Evolutionary conservation across 208 protist genomes (phyloP), one percentile per base, ranked within the genome.

Genomic region (Leishmania turanica): DNA sequence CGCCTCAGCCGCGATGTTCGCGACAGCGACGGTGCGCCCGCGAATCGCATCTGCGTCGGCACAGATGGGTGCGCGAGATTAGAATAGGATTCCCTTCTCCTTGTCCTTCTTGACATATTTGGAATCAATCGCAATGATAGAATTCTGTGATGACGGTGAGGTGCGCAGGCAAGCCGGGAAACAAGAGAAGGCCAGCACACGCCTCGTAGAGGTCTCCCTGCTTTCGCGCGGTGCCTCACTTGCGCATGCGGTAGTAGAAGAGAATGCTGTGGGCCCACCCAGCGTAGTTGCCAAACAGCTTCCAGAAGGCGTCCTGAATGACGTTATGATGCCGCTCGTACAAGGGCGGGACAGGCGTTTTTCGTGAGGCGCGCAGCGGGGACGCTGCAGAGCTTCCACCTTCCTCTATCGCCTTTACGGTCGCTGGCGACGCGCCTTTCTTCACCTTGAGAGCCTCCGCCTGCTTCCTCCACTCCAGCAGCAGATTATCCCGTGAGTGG

Each of bases 211-310:
- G 24, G 2, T 62, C 27, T 13, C 24, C 24, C 24, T 31, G 56
- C 56, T 31, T 62, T 11, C 27, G 56, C 8, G 56, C 56, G 31
- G 69, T 31, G 21, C 17, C 15, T 73, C 45, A 17, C 74, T 80
- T 82, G 24, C 78, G 78, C 83, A 92, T 92, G 51, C 88, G 86
- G 31, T 83, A 73, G 78, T 90, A 96, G 56, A 96, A 96, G 21
- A 96, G 80, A 77, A 93, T 89, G 65, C 88, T 95, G 71, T 96
- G 93, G 40, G 93, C 93, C 90, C 89, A 93, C 15, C 93, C 93
- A 64, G 88, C 89, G 68, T 94, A 87, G 17, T 88, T 68, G 31
- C 93, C 93, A 75, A 96, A 96, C 31, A 95, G 79, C 40, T 68
- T 56, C 45, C 73, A 62, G 77, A 96, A 96, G 40, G 88, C 90